A percentile compares a stretch with the other conserved stretches of the same genome.
phyloP scores from a whole-genome alignment of 139 green algal genomes.

The Mychonastes homosphaera region DNA sequence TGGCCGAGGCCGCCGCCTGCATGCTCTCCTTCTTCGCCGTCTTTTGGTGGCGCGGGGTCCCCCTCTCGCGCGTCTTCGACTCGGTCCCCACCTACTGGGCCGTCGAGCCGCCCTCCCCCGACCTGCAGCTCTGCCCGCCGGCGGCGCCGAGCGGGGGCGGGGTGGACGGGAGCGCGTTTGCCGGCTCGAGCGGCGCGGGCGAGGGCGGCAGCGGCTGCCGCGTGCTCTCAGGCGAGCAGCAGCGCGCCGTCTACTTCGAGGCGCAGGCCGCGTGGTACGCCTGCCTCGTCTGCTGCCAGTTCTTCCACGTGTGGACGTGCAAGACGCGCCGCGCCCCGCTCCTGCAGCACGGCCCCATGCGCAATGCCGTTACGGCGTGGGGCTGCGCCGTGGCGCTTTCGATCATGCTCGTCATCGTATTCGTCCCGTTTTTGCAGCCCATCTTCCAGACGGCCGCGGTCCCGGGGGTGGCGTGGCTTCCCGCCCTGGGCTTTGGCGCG shows the following conservation, averaged over 20 bases:
- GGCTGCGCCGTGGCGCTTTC: slow-evolving; percentile 9
- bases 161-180: not conserved
- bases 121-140: too few relatives aligned
- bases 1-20: slow-evolving; percentile 9
- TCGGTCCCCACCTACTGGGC: slow-evolving; percentile 4
- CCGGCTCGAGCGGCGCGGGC: not conserved
- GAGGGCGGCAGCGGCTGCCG: slow-evolving; percentile 1
- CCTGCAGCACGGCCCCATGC: slow-evolving; percentile 22
- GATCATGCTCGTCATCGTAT: slow-evolving; percentile 24
- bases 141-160: not conserved
- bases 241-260: slow-evolving; percentile 19
- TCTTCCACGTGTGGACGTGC: slow-evolving; percentile 13
- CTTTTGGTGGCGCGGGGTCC: slow-evolving; percentile 20
- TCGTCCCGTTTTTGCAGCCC: slow-evolving; percentile 19
- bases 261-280: slow-evolving; percentile 26
- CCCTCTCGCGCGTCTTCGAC: slow-evolving; percentile 11
- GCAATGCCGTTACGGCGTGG: slow-evolving; percentile 19
- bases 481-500: slow-evolving; percentile 3
- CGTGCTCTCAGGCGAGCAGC: not conserved
- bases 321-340: slow-evolving; percentile 19
- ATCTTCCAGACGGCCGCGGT: slow-evolving; percentile 16
- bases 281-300: slow-evolving; percentile 28
- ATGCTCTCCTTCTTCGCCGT: slow-evolving; percentile 28
- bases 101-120: not conserved
- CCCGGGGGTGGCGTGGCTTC: slow-evolving; percentile 17